Conservation (phyloP, 129 eudicot species). For the Rutidosis leptorrhynchoides region DNA sequence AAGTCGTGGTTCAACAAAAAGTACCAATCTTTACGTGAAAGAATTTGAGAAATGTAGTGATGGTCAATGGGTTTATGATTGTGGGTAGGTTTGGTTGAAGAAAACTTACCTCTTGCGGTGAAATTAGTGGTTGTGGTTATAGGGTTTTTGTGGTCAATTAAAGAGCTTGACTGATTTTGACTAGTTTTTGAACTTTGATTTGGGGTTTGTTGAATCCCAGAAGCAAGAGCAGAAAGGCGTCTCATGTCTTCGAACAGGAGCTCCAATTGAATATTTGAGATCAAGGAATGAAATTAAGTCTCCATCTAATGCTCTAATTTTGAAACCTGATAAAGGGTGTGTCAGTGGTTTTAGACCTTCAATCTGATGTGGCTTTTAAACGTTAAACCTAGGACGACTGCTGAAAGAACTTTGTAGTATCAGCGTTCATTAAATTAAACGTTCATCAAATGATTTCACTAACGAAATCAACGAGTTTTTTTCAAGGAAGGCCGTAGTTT, state of each 20-base stretch:
- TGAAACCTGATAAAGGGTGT: not conserved
- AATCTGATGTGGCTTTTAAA: conserved; percentile 7
- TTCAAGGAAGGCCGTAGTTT: too few species aligned
- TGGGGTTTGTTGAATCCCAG: conserved; percentile 47
- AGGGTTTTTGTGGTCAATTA: conserved; percentile 22
- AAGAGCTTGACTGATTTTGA: conserved; percentile 33
- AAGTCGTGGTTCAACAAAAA: conserved; percentile 66
- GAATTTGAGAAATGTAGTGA: conserved; percentile 48
- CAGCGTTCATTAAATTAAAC: too few species aligned
- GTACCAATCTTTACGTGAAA: conserved; percentile 77
- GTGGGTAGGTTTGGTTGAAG: conserved; percentile 32
- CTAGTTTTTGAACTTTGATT: conserved; percentile 32
- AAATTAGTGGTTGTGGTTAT: conserved; percentile 7
- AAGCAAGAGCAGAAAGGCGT: conserved; percentile 66
- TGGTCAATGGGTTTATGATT: conserved; percentile 52
- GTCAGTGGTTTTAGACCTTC: not conserved
- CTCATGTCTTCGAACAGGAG: conserved; percentile 38
- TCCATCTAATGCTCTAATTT: not conserved
- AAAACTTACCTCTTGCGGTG: conserved; percentile 44
- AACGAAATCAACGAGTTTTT: too few species aligned
- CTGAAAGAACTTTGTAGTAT: too few species aligned
- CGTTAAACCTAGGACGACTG: too few species aligned
- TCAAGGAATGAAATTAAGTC: not conserved
- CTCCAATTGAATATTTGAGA: not conserved
- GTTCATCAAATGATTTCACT: too few species aligned